Base-by-base conservation (phyloP, 148 eudicot genomes). In the Mesembryanthemum crystallinum region DNA sequence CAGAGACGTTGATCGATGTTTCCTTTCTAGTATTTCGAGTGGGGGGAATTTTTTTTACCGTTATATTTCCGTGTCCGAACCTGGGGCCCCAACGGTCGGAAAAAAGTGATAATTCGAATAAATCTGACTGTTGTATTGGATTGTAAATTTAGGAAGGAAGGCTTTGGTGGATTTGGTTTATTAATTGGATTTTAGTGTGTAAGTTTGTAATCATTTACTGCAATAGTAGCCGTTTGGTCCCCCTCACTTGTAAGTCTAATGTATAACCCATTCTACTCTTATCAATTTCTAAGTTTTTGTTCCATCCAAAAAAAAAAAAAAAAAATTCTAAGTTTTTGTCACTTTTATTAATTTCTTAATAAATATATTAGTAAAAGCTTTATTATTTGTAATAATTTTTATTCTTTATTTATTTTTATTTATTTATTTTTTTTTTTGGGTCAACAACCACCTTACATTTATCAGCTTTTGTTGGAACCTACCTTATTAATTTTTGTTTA, bases 71-170 rank as follows among this genome's bases (percentile, higher is more conserved):
- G 47, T 76, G 62, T 73, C 67, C 42, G 30, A 55, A 74, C 69
- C 64, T 82, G 82, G 78, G 0, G 81, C 72, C 80, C 76, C 84
- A 89, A 89, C 93, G 93, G 91, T 88, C 91, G 69, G 75, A 75
- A 84, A 71, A n/a, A n/a, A 32, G 42, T 24, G 28, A 17, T 45
- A 80, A 75, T 87, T 87, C 86, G 85, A 88, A 88, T 66, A 54
- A 49, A 77, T 80, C 55, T 72, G 59, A n/a, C n/a, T n/a, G n/a
- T 21, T 59, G 54, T 59, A n/a, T 73, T 61, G 33, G 5, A 2
- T 37, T 66, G 12, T 10, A 51, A 13, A 67, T 11, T 67, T 67
- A 39, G 28, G n/a, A 65, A 37, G 21, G 27, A 35, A 0, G 47
- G 5, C 69, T 47, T 8, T 11, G 28, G 9, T n/a, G n/a, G 18